phyloP scores from a whole-genome alignment of 208 protist genomes.

The Polymyxa betae region DNA sequence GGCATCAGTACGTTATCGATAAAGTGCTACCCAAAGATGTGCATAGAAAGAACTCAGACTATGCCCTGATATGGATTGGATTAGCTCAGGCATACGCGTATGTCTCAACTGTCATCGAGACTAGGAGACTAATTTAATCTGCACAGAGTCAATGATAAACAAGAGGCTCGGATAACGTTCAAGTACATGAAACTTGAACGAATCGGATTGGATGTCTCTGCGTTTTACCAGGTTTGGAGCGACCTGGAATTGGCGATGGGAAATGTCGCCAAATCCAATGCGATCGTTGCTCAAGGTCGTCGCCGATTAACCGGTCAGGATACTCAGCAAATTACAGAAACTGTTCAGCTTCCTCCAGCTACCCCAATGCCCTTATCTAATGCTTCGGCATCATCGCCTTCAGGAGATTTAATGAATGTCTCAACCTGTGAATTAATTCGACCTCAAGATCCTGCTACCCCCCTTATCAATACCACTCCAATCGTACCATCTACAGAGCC shows the following conservation, averaged over 20 bases:
- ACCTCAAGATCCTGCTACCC: too few relatives aligned
- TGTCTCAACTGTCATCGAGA: background rate
- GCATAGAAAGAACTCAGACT: constrained; percentile 19
- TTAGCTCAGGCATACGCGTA: constrained; percentile 7
- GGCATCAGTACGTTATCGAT: constrained; percentile 43
- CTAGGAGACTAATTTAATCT: too few relatives aligned
- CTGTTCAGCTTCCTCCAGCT: background rate
- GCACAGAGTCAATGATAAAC: background rate
- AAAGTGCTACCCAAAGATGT: constrained; percentile 27
- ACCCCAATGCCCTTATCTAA: background rate
- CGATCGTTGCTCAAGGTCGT: background rate
- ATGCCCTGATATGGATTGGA: constrained; percentile 31
- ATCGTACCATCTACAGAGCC: too few relatives aligned
- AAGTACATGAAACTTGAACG: constrained; percentile 49
- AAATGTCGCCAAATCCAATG: constrained; percentile 8
- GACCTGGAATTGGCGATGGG: background rate
- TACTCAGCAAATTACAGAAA: background rate
- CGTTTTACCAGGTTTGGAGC: constrained; percentile 41
- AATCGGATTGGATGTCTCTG: background rate
- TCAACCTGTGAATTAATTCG: too few relatives aligned
- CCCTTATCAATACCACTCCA: too few relatives aligned
- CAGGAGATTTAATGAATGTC: background rate
- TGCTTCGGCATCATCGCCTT: background rate
- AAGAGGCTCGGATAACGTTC: constrained; percentile 26
- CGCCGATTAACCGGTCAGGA: constrained; percentile 9